Evolutionary conservation across 148 eudicot species (phyloP), one percentile per base, ranked within the genome.

Genomic region (Fallopia convolvulus): DNA sequence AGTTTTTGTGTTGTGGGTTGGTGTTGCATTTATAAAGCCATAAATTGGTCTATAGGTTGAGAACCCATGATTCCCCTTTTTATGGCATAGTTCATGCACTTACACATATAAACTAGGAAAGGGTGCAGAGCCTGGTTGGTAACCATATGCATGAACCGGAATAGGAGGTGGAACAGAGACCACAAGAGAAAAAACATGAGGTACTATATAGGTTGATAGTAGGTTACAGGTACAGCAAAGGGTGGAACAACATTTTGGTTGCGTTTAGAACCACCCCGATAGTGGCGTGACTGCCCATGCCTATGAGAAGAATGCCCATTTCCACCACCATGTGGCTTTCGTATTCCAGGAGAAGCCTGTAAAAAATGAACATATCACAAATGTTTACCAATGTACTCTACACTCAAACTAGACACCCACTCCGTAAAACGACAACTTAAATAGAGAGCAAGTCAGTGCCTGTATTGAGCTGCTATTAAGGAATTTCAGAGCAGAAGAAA

Each of bases 61-160:
- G 30, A 26, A 26, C 30, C 30, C 30, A 26, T 26, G 30, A 26
- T 26, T 26, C 30, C 30, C 30, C 30, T 26, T 26, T 26, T 26
- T 26, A 26, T 26, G 30, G 30, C 30, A 26, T 26, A 26, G 30
- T 26, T 26, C 30, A 26, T 26, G 30, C 30, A 26, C 30, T 26
- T 26, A 26, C 30, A 26, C 30, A 26, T 26, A 26, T 26, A 26
- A 26, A 74, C 78, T 80, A 17, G 87, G 80, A 76, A 80, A 79
- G 55, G 88, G 80, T 75, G 79, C 65, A 30, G 79, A 83, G 58
- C 41, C 77, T 50, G 85, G 85, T 41, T 79, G 89, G 74, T 78
- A 84, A 60, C 79, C 85, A 83, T 89, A 89, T 70, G 89, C 90
- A 75, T 83, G 87, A 63, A 76, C 83, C 41, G 86, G 78, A 60